Conservation (phyloP, 2,329 filamentous ascomycete species). For the Macrophomina phaseolina region DNA sequence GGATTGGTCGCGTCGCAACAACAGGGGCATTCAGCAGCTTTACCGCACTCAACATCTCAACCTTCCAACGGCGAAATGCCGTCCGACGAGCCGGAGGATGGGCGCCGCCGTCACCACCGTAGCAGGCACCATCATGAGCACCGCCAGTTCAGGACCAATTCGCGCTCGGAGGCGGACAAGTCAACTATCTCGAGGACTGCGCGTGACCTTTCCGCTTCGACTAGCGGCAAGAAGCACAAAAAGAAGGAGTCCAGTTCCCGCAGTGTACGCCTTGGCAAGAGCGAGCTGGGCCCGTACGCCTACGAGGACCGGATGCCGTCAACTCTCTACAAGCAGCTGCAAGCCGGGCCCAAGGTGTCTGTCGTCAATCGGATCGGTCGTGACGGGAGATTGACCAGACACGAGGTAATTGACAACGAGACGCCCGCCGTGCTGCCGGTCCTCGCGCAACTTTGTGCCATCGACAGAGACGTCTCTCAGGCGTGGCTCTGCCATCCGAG, state of each 20-base stretch:
- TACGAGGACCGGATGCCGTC: conserved; percentile 54
- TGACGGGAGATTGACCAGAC: conserved; percentile 49
- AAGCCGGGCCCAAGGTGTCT: conserved; percentile 47
- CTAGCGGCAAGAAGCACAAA: conserved; percentile 36
- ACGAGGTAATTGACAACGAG: conserved; percentile 52
- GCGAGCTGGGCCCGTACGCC: conserved; percentile 55
- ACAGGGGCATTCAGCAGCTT: conserved; percentile 11
- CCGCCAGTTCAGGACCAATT: conserved; percentile 29
- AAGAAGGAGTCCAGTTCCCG: conserved; percentile 9
- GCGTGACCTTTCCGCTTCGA: conserved; percentile 42
- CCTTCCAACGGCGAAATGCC: conserved; percentile 37
- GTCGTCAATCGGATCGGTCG: conserved; percentile 48
- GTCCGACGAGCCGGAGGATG: neutral
- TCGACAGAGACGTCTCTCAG: conserved; percentile 67
- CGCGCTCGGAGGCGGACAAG: conserved; percentile 38
- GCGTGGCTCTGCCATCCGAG: conserved; percentile 81
- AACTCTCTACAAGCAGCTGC: conserved; percentile 49
- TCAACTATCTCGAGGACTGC: conserved; percentile 44
- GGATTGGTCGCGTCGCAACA: conserved; percentile 37
- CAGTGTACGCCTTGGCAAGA: conserved; percentile 43
- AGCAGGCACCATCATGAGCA: conserved; percentile 15
- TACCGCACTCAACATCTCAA: conserved; percentile 36
- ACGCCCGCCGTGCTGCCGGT: conserved; percentile 52
- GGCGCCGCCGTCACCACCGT: conserved; percentile 22
- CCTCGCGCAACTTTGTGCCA: conserved; percentile 57